These are phyloP conservation scores for Hymenoscyphus occultus DNA, from an alignment of 2,329 filamentous ascomycete species.

Conservation along the genomic window DNA sequence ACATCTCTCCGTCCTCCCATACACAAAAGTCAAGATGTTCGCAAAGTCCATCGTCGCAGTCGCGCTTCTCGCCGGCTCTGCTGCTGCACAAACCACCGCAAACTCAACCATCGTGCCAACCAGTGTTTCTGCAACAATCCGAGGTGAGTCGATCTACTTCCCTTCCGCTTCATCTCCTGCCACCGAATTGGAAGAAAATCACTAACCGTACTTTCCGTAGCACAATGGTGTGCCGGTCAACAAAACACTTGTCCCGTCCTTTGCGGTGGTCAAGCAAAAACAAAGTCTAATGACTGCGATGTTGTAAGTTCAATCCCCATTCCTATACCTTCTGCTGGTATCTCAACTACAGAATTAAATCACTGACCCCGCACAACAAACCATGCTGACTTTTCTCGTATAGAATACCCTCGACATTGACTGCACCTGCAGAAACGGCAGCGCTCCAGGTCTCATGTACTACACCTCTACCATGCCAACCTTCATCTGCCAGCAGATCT, in stretches of 20 bases:
- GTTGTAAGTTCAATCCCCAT: slow-evolving; percentile 44
- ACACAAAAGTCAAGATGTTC: slow-evolving; percentile 30
- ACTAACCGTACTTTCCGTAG: slow-evolving; percentile 31
- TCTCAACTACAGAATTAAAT: not conserved
- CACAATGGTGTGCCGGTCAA: slow-evolving; percentile 57
- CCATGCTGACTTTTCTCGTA: slow-evolving; percentile 15
- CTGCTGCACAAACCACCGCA: slow-evolving; percentile 24
- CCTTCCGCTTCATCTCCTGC: not conserved
- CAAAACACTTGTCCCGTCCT: slow-evolving; percentile 57
- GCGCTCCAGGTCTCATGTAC: slow-evolving; percentile 50
- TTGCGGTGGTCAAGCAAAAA: slow-evolving; percentile 45
- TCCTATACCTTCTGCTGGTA: not conserved
- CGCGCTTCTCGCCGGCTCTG: slow-evolving; percentile 29
- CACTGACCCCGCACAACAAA: not conserved
- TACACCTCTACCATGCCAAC: slow-evolving; percentile 59
- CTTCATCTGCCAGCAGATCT: slow-evolving; percentile 56
- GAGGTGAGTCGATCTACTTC: slow-evolving; percentile 23
- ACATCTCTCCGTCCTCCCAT: not conserved
- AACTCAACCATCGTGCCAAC: slow-evolving; percentile 32
- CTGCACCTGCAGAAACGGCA: slow-evolving; percentile 57
- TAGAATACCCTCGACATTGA: slow-evolving; percentile 46
- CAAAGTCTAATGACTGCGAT: slow-evolving; percentile 53
- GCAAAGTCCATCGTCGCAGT: slow-evolving; percentile 30
- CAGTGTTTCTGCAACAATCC: slow-evolving; percentile 19
- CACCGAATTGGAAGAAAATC: not conserved